Percentiles rank a stretch among this genome's conserved stretches.
Evolutionary conservation across 257 asterid genomes (phyloP).

Genomic region (Salvia miltiorrhiza): DNA sequence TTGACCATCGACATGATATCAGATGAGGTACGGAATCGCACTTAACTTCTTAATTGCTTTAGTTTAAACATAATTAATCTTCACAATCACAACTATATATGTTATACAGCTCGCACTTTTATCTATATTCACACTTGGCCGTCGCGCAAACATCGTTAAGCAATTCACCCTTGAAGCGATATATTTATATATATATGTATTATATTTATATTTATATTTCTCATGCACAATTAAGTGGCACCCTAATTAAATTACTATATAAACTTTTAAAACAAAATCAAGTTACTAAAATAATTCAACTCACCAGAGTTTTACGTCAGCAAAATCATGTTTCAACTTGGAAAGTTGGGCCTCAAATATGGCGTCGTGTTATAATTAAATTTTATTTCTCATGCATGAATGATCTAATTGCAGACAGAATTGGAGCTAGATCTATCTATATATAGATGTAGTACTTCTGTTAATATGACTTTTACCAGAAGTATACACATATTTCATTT

Average conservation of each 20-base stretch:
- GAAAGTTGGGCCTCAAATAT: neutral
- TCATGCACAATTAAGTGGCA: neutral
- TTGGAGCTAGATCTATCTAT: neutral
- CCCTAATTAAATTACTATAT: neutral
- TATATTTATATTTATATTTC: neutral
- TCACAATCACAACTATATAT: neutral
- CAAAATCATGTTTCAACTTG: neutral
- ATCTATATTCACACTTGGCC: slow-evolving; percentile 22
- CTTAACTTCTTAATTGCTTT: slow-evolving; percentile 2
- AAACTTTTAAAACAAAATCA: neutral
- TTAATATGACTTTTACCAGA: neutral
- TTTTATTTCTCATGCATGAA: neutral
- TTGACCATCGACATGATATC: slow-evolving; percentile 5
- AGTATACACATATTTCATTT: no score
- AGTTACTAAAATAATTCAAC: neutral
- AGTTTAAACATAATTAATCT: neutral
- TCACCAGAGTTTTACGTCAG: neutral
- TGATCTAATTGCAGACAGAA: neutral
- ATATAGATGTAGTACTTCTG: neutral
- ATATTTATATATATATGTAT: neutral
- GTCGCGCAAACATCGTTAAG: slow-evolving; percentile 26
- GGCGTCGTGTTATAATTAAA: neutral
- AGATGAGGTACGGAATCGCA: slow-evolving; percentile 29
- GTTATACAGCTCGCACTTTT: neutral
- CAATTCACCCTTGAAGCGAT: slow-evolving; percentile 19